phyloP scores from a whole-genome alignment of 352 stramenopile species.

The Plasmopara viticola region DNA sequence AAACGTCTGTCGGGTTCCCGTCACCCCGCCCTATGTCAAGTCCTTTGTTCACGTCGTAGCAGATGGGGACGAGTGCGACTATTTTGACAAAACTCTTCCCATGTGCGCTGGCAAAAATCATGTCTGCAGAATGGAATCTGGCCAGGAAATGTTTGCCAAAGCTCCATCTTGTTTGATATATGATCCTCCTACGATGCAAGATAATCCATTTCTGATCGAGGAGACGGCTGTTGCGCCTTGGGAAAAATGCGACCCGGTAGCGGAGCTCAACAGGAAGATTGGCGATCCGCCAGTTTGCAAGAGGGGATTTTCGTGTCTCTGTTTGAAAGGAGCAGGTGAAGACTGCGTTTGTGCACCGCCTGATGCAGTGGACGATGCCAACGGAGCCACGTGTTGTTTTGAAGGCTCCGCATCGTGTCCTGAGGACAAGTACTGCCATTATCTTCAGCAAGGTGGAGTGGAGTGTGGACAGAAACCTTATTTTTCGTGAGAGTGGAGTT shows the following conservation, averaged over 20 bases:
- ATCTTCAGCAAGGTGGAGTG: conserved; percentile 21
- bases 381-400: conserved; percentile 20
- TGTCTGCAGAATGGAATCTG: conserved; percentile 43
- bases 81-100: conserved; percentile 14
- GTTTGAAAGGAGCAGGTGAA: conserved; percentile 17
- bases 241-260: conserved; percentile 24
- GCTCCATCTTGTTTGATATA: conserved; percentile 35
- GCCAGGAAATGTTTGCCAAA: conserved; percentile 30
- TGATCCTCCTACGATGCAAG: conserved; percentile 25
- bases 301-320: conserved; percentile 37
- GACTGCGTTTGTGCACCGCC: conserved; percentile 31
- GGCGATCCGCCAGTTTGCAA: conserved; percentile 32
- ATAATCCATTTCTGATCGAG: conserved; percentile 31
- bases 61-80: conserved; percentile 26
- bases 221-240: conserved; percentile 26
- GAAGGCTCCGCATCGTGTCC: conserved; percentile 16
- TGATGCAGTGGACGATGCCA: conserved; percentile 29
- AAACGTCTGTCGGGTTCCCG: not conserved
- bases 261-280: conserved; percentile 21
- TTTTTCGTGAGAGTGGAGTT: conserved; percentile 12
- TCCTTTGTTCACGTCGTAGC: conserved; percentile 32
- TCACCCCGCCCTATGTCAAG: conserved; percentile 4
- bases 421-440: conserved; percentile 39
- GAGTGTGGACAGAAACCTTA: conserved; percentile 42
- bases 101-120: conserved; percentile 43